phyloP scores from a whole-genome alignment of 2,329 filamentous ascomycete genomes.

The Triangularia setosa region DNA sequence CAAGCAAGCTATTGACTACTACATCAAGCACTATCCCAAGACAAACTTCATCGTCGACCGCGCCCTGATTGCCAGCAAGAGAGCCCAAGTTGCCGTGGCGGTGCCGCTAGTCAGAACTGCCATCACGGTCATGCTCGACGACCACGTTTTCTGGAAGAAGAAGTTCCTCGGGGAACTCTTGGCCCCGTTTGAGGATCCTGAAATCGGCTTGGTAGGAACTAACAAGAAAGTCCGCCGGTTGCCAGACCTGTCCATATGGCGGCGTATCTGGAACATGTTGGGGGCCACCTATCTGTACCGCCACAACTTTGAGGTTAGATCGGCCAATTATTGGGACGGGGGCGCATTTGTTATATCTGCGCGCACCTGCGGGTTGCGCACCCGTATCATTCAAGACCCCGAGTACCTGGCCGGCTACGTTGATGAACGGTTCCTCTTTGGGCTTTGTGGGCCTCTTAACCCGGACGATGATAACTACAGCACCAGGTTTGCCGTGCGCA shows the following conservation, averaged over 20 bases:
- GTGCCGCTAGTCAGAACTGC: constrained; percentile 35
- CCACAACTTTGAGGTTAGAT: constrained; percentile 58
- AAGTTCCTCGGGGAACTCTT: constrained; percentile 41
- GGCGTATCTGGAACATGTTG: constrained; percentile 49
- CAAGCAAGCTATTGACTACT: constrained; percentile 8
- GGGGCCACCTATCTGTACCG: constrained; percentile 57
- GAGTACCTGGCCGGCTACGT: constrained; percentile 43
- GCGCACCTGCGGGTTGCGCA: constrained; percentile 49
- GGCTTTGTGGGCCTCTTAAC: constrained; percentile 41
- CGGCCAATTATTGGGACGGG: constrained; percentile 54
- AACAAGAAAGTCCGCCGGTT: constrained; percentile 45
- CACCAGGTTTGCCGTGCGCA: constrained; percentile 49
- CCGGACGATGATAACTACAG: constrained; percentile 61
- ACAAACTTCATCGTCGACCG: constrained; percentile 32
- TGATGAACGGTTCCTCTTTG: constrained; percentile 49
- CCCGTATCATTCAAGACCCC: constrained; percentile 43
- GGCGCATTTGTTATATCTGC: constrained; percentile 57
- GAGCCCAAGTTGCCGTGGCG: constrained; percentile 42
- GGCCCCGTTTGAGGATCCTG: constrained; percentile 40
- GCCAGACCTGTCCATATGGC: constrained; percentile 23
- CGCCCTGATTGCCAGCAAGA: constrained; percentile 41
- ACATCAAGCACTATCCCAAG: constrained; percentile 12
- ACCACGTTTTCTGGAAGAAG: constrained; percentile 49
- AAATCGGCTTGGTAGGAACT: constrained; percentile 53
- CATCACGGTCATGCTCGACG: constrained; percentile 47